phyloP scores from a whole-genome alignment of 2,329 filamentous ascomycete species.

The Fusarium tricinctum region DNA sequence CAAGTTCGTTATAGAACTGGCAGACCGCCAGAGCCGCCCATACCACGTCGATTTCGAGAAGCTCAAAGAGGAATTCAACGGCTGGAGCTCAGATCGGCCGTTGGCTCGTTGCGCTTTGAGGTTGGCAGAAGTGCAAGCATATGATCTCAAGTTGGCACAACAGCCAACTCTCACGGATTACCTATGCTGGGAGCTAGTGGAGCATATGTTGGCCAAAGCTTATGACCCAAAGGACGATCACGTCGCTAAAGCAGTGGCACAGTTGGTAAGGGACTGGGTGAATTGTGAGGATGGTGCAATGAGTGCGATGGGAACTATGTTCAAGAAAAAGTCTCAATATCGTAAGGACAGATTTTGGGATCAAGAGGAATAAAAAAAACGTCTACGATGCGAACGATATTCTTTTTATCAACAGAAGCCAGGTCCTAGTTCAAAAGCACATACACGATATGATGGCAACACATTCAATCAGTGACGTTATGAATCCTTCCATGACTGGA shows the following conservation, averaged over 20 bases:
- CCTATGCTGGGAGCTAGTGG: conserved; percentile 39
- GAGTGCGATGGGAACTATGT: conserved; percentile 12
- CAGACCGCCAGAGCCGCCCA: conserved; percentile 19
- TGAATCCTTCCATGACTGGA: neutral
- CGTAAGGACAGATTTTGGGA: conserved; percentile 16
- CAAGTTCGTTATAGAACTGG: conserved; percentile 29
- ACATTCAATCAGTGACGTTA: neutral
- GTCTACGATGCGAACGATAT: neutral
- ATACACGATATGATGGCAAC: neutral
- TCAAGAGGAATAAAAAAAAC: neutral
- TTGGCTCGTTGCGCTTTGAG: conserved; percentile 31
- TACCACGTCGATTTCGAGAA: conserved; percentile 46
- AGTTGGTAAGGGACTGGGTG: conserved; percentile 33
- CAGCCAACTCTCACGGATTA: conserved; percentile 34
- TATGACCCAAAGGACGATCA: neutral
- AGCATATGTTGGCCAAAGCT: conserved; percentile 9
- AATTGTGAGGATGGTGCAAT: conserved; percentile 16
- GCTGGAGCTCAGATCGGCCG: neutral
- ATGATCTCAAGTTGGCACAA: conserved; percentile 7
- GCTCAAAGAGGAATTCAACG: conserved; percentile 28
- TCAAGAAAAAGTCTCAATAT: neutral
- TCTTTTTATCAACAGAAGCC: neutral
- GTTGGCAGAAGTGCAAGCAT: conserved; percentile 1
- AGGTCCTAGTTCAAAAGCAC: neutral
- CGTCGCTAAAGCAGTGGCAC: neutral